A percentile compares a stretch with the other conserved stretches of the same genome.
Evolutionary conservation across 257 asterid genomes (phyloP).

Genomic region (Apocynum venetum): DNA sequence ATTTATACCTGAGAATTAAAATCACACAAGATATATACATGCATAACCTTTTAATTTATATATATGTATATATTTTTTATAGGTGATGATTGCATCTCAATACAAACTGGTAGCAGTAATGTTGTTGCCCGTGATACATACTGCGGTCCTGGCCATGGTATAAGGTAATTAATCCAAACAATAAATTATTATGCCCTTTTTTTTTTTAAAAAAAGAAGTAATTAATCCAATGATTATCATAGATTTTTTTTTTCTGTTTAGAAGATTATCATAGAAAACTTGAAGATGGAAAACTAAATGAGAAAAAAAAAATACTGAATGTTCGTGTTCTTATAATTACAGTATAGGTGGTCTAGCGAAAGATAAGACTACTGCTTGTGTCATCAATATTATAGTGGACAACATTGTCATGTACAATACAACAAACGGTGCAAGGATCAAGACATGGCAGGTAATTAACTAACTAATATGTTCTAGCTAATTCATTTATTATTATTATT

Average conservation of each 20-base stretch:
- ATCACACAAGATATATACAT: no score
- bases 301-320: no score
- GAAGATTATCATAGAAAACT: no score
- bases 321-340: constrained; percentile 5
- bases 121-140: constrained; percentile 55
- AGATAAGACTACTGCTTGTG: constrained; percentile 59
- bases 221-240: no score
- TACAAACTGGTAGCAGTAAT: constrained; percentile 76
- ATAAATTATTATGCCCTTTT: no score
- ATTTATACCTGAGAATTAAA: no score
- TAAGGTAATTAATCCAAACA: constrained; percentile 43
- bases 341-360: constrained; percentile 84
- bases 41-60: no score
- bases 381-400: constrained; percentile 54
- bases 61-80: not conserved
- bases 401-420: constrained; percentile 49
- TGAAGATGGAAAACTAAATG: no score
- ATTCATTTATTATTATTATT: no score
- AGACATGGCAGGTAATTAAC: constrained; percentile 72
- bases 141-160: constrained; percentile 92
- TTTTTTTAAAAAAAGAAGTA: no score
- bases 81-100: constrained; percentile 90
- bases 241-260: no score
- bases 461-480: no score
- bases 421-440: constrained; percentile 74